Percentiles rank a stretch among this genome's conserved stretches.
phyloP scores from a whole-genome alignment of 2,329 filamentous ascomycete species.

The Ophiobolus disseminans region DNA sequence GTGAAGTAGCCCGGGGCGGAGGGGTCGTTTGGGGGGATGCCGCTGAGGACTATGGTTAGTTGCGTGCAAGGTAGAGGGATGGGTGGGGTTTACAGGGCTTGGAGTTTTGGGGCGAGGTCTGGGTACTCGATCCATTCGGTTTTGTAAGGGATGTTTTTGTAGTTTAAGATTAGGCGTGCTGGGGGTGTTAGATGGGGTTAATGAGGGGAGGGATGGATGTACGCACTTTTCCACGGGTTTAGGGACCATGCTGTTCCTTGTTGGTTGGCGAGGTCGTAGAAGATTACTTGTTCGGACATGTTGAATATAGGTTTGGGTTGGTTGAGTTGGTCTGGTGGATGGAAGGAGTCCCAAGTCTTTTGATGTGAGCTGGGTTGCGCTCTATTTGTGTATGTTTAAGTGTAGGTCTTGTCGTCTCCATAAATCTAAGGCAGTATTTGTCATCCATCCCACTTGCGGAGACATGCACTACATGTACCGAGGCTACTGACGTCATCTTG shows the following conservation, averaged over 20 bases:
- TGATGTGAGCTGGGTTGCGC: too few relatives aligned
- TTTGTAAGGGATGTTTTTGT: conserved; percentile 70
- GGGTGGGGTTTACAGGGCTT: conserved; percentile 57
- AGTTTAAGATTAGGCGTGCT: conserved; percentile 73
- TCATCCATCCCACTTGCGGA: not conserved
- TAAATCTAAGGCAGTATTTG: too few relatives aligned
- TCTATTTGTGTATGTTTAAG: too few relatives aligned
- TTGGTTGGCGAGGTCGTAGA: conserved; percentile 70
- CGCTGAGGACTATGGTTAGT: conserved; percentile 28
- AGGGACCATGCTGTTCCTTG: conserved; percentile 65
- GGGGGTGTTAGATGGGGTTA: conserved; percentile 1
- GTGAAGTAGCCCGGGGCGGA: conserved; percentile 40
- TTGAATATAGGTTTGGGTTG: not conserved
- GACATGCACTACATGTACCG: too few relatives aligned
- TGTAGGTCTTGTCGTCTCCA: too few relatives aligned
- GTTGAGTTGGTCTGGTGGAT: not conserved
- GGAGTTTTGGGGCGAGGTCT: conserved; percentile 64
- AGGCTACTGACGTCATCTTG: too few relatives aligned
- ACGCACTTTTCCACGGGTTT: conserved; percentile 74
- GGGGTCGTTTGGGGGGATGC: conserved; percentile 56
- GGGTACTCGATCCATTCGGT: conserved; percentile 76
- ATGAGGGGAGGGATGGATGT: not conserved
- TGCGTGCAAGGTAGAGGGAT: not conserved
- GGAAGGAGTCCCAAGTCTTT: too few relatives aligned
- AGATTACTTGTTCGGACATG: conserved; percentile 54